Conservation (phyloP, 2,329 filamentous ascomycete species). For the Verticillium nubilum region DNA sequence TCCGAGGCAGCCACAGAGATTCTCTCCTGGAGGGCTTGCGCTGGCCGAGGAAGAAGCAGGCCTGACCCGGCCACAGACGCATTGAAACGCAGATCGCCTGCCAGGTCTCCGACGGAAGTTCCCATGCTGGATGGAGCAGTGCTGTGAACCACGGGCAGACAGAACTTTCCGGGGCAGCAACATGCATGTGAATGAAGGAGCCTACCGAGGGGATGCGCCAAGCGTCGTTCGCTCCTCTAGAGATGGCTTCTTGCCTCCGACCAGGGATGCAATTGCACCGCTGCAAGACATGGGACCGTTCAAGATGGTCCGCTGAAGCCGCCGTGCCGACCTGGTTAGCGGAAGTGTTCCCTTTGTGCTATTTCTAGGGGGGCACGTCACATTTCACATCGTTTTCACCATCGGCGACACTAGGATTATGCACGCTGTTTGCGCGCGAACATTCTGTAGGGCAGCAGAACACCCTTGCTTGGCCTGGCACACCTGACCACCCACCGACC, state of each 20-base stretch:
- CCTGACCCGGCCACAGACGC: background rate
- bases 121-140: background rate
- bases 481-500: no score
- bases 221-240: background rate
- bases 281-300: background rate
- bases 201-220: background rate
- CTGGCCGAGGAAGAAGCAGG: background rate
- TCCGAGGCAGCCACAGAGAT: background rate
- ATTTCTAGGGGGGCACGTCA: background rate
- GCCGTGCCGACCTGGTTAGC: background rate
- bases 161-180: background rate
- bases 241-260: background rate
- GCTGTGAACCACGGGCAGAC: background rate
- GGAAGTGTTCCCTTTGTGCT: background rate
- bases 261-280: background rate
- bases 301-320: background rate
- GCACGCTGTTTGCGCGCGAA: background rate
- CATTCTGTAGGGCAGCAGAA: background rate
- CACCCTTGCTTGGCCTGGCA: background rate
- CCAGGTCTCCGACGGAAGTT: background rate
- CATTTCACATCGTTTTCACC: background rate
- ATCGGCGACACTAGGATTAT: background rate
- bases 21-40: background rate
- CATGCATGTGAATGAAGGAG: background rate
- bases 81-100: background rate